Base-by-base conservation (phyloP, 2,329 filamentous ascomycete species). In the Blastomyces parvus region DNA sequence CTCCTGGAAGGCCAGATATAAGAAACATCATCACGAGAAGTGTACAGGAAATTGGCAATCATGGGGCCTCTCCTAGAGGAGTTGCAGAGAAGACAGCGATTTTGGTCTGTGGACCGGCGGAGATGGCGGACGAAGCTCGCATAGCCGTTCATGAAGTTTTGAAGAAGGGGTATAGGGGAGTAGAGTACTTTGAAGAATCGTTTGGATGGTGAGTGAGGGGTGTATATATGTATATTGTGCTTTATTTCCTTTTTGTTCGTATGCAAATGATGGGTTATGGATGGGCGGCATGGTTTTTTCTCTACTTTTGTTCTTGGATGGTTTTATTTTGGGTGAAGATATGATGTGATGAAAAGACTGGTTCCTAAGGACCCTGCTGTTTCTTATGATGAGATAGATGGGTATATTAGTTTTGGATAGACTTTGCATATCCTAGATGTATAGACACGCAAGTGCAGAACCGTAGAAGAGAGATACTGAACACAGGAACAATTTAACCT, bases 151-250 rank as follows among this genome's bases (percentile, higher is more conserved):
- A 76, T 55, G 58, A 69, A 8, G 72, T 72, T 17, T 64, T 73
- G 65, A 71, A 69, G 48, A 63, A 67, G 11, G 71, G 70, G 8
- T 70, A 69, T 19, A 55, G 59, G 13, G 69, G 70, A 0, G 68
- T 80, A 11, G 76, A 79, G 62, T 79, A 80, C 65, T 77, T 79
- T 65, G 78, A 80, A 63, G 77, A 79, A 66, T 72, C 73, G n/a
- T 79, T 78, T 64, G 75, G 76, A 64, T 79, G 67, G 67, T 68
- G 63, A 62, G 14, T 9, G 25, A 27, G 22, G 22, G 11, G 17
- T 44, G 17, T 44, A 44, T 46, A 46, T 22, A 46, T 46, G 22
- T 22, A 46, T 50, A 6, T 25, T 9, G 4, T 13, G 17, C 33
- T 48, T 17, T 11, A 9, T n/a, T 38, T 50, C 36, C 9, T 50